Percentiles rank a stretch among this genome's conserved stretches.
phyloP scores from a whole-genome alignment of 2,329 filamentous ascomycete species.

The Thielaviopsis populi region DNA sequence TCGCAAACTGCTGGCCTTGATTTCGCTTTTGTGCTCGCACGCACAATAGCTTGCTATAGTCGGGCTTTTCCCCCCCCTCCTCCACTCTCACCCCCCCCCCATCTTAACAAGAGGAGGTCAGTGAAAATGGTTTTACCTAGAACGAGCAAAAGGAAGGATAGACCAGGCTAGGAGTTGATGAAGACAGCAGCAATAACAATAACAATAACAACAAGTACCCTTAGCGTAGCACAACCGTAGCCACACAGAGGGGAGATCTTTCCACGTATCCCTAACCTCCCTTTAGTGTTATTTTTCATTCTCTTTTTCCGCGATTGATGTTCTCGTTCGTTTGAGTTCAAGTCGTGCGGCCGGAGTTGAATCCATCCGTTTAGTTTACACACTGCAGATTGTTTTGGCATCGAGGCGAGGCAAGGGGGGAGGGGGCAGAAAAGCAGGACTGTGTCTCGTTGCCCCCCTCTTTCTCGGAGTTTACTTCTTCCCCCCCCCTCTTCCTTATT shows the following conservation, averaged over 20 bases:
- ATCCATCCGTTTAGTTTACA: neutral
- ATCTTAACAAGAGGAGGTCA: neutral
- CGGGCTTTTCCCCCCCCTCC: neutral
- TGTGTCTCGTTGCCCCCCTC: neutral
- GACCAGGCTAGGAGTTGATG: no score
- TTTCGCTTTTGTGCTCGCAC: neutral
- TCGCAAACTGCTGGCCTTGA: neutral
- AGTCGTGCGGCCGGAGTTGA: neutral
- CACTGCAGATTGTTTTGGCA: slow-evolving; percentile 2
- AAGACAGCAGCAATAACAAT: no score
- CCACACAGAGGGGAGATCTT: no score
- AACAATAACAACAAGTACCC: no score
- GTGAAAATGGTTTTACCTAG: neutral
- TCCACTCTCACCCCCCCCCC: neutral
- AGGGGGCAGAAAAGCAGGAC: neutral
- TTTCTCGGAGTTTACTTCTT: neutral
- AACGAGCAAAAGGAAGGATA: neutral
- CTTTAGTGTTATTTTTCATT: no score
- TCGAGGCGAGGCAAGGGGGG: neutral
- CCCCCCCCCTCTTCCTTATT: neutral
- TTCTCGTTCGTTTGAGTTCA: neutral
- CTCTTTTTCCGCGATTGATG: neutral
- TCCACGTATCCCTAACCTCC: no score
- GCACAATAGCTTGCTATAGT: slow-evolving; percentile 7
- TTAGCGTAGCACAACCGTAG: no score